Evolutionary conservation across 2,329 filamentous ascomycete genomes (phyloP).

Genomic region (Apiospora aurea): DNA sequence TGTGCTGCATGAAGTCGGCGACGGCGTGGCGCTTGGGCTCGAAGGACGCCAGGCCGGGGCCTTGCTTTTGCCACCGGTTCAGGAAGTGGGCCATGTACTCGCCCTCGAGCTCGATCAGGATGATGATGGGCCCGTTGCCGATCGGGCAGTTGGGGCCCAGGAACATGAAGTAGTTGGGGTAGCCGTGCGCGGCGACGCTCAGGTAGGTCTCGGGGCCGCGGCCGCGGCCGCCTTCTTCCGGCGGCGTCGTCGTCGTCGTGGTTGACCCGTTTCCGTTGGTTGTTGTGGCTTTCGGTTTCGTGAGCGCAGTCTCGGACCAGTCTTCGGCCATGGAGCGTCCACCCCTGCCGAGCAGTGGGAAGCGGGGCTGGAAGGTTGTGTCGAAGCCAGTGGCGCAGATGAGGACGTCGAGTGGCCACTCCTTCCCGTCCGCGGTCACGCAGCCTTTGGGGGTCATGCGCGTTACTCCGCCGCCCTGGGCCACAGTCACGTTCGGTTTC

Average conservation of each 20-base stretch:
- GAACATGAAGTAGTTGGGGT: constrained; percentile 61
- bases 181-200: not conserved
- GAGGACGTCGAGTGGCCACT: constrained; percentile 41
- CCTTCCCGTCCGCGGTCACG: constrained; percentile 34
- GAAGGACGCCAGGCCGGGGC: constrained; percentile 25
- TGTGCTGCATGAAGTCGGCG: constrained; percentile 36
- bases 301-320: constrained; percentile 55
- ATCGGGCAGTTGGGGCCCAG: constrained; percentile 45
- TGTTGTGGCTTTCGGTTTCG: constrained; percentile 66
- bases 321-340: constrained; percentile 55
- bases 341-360: constrained; percentile 54
- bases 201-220: not conserved
- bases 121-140: constrained; percentile 31
- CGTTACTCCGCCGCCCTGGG: constrained; percentile 30
- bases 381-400: constrained; percentile 44
- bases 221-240: not conserved
- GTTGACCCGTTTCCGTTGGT: not conserved
- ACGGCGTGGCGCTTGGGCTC: constrained; percentile 32
- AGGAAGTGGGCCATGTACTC: constrained; percentile 27
- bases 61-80: constrained; percentile 20
- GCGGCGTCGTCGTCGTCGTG: fast-evolving
- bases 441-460: constrained; percentile 39
- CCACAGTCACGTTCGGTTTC: constrained; percentile 36
- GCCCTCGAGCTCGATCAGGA: constrained; percentile 28
- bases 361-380: constrained; percentile 32